Evolutionary conservation across 106 monocot genomes (phyloP), one percentile per base, ranked within the genome.

Genomic region (Dioscorea zingiberensis): DNA sequence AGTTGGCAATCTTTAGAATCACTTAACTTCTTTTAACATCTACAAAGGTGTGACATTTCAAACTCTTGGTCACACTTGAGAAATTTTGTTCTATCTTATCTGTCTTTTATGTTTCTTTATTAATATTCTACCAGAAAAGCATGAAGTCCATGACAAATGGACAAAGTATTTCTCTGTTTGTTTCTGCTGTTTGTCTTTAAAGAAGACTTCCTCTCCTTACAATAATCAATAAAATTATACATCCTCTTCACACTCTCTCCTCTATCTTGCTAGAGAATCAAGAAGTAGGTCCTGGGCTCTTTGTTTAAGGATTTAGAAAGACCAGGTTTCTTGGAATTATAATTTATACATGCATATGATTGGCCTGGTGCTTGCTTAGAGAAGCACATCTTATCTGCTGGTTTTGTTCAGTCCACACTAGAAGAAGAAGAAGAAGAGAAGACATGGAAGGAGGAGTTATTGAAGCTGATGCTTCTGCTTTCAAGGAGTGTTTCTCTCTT

Each of bases 401-500:
- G 30, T 30, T 30, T 30, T 30, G 4, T 30, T 30, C 30, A 30
- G 4, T 30, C 30, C 7, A 7, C 30, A 30, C 4, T 30, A 30
- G 30, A 30, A 30, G 30, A 30, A 30, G 30, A 3, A 29, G 27
- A 29, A 26, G 25, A 60, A 29, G 47, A 65, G 48, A 38, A 29
- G 46, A 10, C 48, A 86, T 85, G 91, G 91, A 87, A 69, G 87
- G 91, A 26, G 91, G 84, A 24, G 70, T 55, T 14, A 48, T 64
- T 56, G 77, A 69, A 44, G 79, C 63, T 0, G 87, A 80, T 67
- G 54, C 71, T 0, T 77, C 87, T 0, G 79, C 78, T 21, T 92
- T 87, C 73, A 84, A 64, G 53, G 92, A 85, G 70, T 93, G 92
- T 60, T 85, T 85, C 72, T 81, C 79, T 14, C 66, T 85, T 16